Base-by-base conservation (phyloP, 2,329 filamentous ascomycete genomes). In the Knufia fluminis region DNA sequence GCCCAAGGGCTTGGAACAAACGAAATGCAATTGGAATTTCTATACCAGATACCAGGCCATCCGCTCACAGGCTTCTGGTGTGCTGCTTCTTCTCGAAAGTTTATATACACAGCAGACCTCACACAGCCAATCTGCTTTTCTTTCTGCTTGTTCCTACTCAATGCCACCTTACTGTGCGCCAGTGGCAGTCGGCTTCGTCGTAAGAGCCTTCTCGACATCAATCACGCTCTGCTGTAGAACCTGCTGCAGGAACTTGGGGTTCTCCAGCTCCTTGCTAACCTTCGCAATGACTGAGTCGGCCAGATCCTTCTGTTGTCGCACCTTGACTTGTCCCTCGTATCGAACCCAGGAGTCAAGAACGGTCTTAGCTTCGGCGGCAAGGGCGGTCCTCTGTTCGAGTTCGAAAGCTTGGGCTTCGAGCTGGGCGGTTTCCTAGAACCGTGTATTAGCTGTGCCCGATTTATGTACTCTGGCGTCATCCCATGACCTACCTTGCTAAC, bases 321-420 rank as follows among this genome's bases (percentile, higher is more conserved):
- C 85, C 86, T 97, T 98, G 67, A 98, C 90, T 78, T 97, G 92
- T 63, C 86, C 77, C 78, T 98, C 92, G 73, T 98, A 98, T 69
- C 92, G 86, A 58, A 97, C 90, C 94, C 92, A 98, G 51, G 89
- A 96, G 71, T 98, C 92, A 59, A 98, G 83, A 52, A 97, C 92
- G 54, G 79, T 66, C 84, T 96, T 98, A 66, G 91, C 91, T 79
- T 98, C 92, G 57, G 81, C 76, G 52, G 89, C 89, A 59, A 98
- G 78, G 62, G 89, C 86, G 54, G 91, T 96, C 76, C 83, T 84
- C 76, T 98, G 92, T 80, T 97, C 89, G 61, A 97, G 82, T 80
- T 97, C 89, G 74, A 85, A 98, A 59, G 89, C 90, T 80, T 97
- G 73, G 61, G 91, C 84, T 80, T 98, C 92, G 61, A 97, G 86